A percentile compares a stretch with the other conserved stretches of the same genome.
phyloP scores from a whole-genome alignment of 495 filamentous ascomycete genomes.

The Barbatosphaeria neglecta region DNA sequence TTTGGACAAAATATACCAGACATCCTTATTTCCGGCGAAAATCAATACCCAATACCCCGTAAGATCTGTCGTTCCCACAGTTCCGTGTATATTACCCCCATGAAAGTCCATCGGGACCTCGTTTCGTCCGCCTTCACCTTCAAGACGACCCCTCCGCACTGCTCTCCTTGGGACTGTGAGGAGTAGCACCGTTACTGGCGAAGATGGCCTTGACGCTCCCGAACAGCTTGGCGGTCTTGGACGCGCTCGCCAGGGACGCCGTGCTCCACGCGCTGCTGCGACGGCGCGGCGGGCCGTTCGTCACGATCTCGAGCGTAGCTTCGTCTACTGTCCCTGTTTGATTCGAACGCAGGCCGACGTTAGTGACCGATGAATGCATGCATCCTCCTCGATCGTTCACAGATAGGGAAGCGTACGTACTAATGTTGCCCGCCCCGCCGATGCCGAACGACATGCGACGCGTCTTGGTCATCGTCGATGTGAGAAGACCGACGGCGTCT shows the following conservation, averaged over 20 bases:
- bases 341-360: background rate
- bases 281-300: background rate
- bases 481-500: background rate
- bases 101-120: too few relatives aligned
- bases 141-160: background rate
- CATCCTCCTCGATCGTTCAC: background rate
- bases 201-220: constrained; percentile 1
- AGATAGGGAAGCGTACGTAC: constrained; percentile 4
- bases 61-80: too few relatives aligned
- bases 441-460: constrained; percentile 18
- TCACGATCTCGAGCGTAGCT: background rate
- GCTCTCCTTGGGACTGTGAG: too few relatives aligned
- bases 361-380: background rate
- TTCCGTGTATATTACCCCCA: too few relatives aligned
- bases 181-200: background rate
- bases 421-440: constrained; percentile 20
- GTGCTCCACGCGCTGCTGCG: background rate
- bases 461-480: constrained; percentile 2
- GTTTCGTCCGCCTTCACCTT: too few relatives aligned
- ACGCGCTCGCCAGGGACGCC: background rate
- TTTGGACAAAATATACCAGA: too few relatives aligned
- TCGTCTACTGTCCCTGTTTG: background rate
- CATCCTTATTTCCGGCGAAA: too few relatives aligned
- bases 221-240: background rate
- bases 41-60: too few relatives aligned